Percentiles rank a stretch among this genome's conserved stretches.
phyloP scores from a whole-genome alignment of 139 green algal genomes.

The Desmodesmus armatus region DNA sequence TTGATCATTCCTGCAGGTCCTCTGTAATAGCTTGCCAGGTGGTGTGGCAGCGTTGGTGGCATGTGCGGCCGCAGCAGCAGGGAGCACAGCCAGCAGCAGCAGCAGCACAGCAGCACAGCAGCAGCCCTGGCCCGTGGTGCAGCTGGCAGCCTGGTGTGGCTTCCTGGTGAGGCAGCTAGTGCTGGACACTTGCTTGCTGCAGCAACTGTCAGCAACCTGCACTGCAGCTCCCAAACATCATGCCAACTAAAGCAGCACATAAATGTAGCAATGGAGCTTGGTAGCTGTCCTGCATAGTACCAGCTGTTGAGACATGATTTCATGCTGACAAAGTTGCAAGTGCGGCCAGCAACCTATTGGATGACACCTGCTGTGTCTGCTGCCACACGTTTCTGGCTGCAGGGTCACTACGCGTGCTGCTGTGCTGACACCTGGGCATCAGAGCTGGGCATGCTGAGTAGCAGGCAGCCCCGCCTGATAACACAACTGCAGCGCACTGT shows the following conservation, averaged over 20 bases:
- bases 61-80: background rate
- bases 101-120: conserved; percentile 16
- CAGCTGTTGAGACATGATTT: no score
- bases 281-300: no score
- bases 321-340: no score
- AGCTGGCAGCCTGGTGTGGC: conserved; percentile 30
- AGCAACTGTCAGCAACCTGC: no score
- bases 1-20: conserved; percentile 55
- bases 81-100: background rate
- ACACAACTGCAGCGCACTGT: conserved; percentile 59
- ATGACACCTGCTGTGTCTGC: background rate
- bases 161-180: conserved; percentile 56
- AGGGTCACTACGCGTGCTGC: conserved; percentile 84
- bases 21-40: conserved; percentile 66
- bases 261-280: no score
- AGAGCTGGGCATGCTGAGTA: conserved; percentile 84
- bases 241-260: no score
- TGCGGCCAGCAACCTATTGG: conserved; percentile 40
- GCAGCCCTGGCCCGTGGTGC: conserved; percentile 54
- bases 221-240: no score
- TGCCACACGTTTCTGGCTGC: conserved; percentile 21
- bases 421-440: conserved; percentile 88
- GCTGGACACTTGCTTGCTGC: no score
- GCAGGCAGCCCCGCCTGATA: conserved; percentile 73
- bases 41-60: conserved; percentile 6